Percentiles rank a stretch among this genome's conserved stretches.
phyloP scores from a whole-genome alignment of 1,139 yeast species.

The Yamadazyma friedrichii region DNA sequence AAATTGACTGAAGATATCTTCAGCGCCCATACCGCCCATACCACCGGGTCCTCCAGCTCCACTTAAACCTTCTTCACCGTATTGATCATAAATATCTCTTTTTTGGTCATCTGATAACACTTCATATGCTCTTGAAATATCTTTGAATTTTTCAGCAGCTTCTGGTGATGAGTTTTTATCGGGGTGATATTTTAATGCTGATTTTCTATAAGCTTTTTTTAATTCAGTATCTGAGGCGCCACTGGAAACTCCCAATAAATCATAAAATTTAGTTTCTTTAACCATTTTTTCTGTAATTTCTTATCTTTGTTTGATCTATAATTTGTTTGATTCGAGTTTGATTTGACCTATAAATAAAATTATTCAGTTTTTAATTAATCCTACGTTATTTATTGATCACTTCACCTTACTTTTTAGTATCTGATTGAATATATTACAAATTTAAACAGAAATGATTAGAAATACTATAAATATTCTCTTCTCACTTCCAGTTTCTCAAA shows the following conservation, averaged over 20 bases:
- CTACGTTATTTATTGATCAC: no score
- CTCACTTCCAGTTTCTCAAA: not conserved
- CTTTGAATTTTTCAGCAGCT: slow-evolving; percentile 96
- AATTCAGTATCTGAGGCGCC: slow-evolving; percentile 80
- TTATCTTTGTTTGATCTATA: not conserved
- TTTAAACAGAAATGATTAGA: no score
- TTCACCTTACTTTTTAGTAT: no score
- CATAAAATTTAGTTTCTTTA: slow-evolving; percentile 87
- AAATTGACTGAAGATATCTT: slow-evolving; percentile 90
- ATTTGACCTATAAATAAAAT: no score
- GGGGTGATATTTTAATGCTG: slow-evolving; percentile 93
- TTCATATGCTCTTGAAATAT: slow-evolving; percentile 88
- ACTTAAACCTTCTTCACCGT: slow-evolving; percentile 88
- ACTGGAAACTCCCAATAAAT: slow-evolving; percentile 75
- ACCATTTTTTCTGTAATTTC: slow-evolving; percentile 52
- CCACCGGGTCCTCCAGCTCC: slow-evolving; percentile 75
- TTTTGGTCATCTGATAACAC: slow-evolving; percentile 81
- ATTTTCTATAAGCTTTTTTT: slow-evolving; percentile 92
- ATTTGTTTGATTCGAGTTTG: no score
- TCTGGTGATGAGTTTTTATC: slow-evolving; percentile 78
- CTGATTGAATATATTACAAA: no score
- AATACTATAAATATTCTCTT: slow-evolving; percentile 2
- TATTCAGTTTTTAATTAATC: no score
- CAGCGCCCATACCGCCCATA: slow-evolving; percentile 77
- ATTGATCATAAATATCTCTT: slow-evolving; percentile 84